Evolutionary conservation across 2,329 filamentous ascomycete genomes (phyloP), one percentile per base, ranked within the genome.

Genomic region (Lomentospora prolificans): DNA sequence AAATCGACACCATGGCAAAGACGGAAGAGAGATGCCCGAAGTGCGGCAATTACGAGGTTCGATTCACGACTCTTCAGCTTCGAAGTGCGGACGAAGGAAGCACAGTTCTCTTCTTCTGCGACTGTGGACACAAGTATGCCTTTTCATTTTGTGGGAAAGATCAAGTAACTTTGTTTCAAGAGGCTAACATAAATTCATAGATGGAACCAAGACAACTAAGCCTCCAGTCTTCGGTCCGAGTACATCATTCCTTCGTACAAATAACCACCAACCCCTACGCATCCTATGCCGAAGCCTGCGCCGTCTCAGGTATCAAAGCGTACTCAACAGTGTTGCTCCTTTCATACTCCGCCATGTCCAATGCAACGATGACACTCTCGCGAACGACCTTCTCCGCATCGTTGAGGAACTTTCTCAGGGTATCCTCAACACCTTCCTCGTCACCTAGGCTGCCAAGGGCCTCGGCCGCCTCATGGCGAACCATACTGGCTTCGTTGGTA

Each of bases 301-400:
- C 67, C 52, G 71, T 70, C 63, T 87, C 81, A 3, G 91, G 92
- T 62, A 97, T 86, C 65, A 96, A 79, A 50, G 94, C 94, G 75
- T 99, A 99, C 68, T 99, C 91, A 30, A 84, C 75, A 71, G 96
- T 84, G 44, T 89, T 88, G 62, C 84, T 88, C 75, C 88, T 90
- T 77, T 99, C 94, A 66, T 90, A 96, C 67, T 96, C 92, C 9
- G 91, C 94, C 90, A 99, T 99, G 70, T 99, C 94, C 61, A 99
- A 77, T 48, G 94, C 94, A 56, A 99, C 94, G 63, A 96, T 84
- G 39, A 96, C 85, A 70, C 92, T 97, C 67, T 99, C 94, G 58
- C 90, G 83, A 44, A 99, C 94, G 4, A 99, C 91, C 69, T 89
- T 84, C 71, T 97, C 92, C 59, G 90, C 84, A 69, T 99, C 95